These are phyloP conservation scores for Kwoniella pini DNA, from an alignment of 768 basidiomycete species.

Conservation along the genomic window DNA sequence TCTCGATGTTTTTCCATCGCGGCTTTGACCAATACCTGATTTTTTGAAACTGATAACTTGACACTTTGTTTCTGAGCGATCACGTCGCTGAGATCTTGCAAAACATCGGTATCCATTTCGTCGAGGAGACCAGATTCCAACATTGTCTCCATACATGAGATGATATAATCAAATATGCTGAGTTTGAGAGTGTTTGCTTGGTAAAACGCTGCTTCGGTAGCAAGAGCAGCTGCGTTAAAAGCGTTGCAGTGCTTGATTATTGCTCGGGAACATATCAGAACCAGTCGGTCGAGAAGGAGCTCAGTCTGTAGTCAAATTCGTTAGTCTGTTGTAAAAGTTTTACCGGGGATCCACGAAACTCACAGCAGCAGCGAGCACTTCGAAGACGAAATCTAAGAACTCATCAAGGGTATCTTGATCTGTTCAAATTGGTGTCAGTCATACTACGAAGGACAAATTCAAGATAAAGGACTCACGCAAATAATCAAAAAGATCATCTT, in stretches of 20 bases:
- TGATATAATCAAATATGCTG: constrained; percentile 75
- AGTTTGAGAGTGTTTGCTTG: constrained; percentile 69
- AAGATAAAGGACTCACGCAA: constrained; percentile 62
- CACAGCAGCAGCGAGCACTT: constrained; percentile 81
- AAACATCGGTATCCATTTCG: constrained; percentile 65
- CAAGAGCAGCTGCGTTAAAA: constrained; percentile 75
- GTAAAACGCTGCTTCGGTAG: constrained; percentile 78
- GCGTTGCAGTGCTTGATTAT: constrained; percentile 69
- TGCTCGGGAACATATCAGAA: constrained; percentile 76
- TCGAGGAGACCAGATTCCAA: constrained; percentile 80
- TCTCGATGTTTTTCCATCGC: constrained; percentile 66
- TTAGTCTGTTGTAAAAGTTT: neutral
- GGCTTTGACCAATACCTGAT: constrained; percentile 59
- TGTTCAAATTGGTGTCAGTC: constrained; percentile 41
- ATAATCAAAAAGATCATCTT: constrained; percentile 68
- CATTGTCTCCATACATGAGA: constrained; percentile 79
- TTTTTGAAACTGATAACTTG: constrained; percentile 69
- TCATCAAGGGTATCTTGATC: constrained; percentile 72
- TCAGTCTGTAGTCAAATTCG: constrained; percentile 65
- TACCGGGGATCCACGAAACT: constrained; percentile 39
- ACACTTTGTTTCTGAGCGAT: constrained; percentile 64
- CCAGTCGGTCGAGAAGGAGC: constrained; percentile 79
- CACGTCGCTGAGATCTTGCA: constrained; percentile 68
- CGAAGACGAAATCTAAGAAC: constrained; percentile 80
- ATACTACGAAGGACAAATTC: neutral